Conservation (phyloP, 768 basidiomycete species). For the Tephrocybe rancida region DNA sequence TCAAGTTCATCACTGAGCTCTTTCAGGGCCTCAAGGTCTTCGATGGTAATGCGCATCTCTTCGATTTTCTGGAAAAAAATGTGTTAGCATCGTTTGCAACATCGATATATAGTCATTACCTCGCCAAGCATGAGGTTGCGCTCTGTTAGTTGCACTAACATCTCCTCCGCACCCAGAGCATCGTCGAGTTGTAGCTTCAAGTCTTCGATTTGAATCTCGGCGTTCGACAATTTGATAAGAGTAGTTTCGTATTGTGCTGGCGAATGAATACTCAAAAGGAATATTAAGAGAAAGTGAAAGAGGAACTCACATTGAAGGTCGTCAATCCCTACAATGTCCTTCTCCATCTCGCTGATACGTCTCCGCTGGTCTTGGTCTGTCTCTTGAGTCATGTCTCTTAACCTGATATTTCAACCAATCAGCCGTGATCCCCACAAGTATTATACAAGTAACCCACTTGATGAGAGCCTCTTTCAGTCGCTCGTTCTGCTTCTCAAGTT, state of each 20-base stretch:
- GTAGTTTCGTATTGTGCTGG: constrained; percentile 80
- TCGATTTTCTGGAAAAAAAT: constrained; percentile 78
- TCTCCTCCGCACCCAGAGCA: constrained; percentile 93
- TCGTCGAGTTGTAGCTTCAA: constrained; percentile 94
- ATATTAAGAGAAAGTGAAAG: neutral
- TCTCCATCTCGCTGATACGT: constrained; percentile 87
- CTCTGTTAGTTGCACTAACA: constrained; percentile 94
- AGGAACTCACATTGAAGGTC: constrained; percentile 70
- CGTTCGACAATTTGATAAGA: constrained; percentile 80
- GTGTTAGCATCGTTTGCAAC: constrained; percentile 1
- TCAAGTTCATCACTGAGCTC: constrained; percentile 97
- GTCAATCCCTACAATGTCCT: constrained; percentile 76
- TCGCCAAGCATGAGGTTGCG: constrained; percentile 91
- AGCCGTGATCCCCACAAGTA: neutral
- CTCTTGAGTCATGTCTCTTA: constrained; percentile 89
- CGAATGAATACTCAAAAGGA: constrained; percentile 8
- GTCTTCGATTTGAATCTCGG: constrained; percentile 91
- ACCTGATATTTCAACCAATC: constrained; percentile 39
- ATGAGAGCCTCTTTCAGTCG: constrained; percentile 93
- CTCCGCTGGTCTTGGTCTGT: constrained; percentile 83
- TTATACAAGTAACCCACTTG: constrained; percentile 43
- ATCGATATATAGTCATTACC: constrained; percentile 39
- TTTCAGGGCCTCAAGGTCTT: constrained; percentile 94
- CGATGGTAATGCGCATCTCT: constrained; percentile 94
- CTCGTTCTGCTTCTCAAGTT: constrained; percentile 97